Percentiles rank a stretch among this genome's conserved stretches.
Conservation (phyloP, 148 eudicot species). For the Hydrangea macrophylla region DNA sequence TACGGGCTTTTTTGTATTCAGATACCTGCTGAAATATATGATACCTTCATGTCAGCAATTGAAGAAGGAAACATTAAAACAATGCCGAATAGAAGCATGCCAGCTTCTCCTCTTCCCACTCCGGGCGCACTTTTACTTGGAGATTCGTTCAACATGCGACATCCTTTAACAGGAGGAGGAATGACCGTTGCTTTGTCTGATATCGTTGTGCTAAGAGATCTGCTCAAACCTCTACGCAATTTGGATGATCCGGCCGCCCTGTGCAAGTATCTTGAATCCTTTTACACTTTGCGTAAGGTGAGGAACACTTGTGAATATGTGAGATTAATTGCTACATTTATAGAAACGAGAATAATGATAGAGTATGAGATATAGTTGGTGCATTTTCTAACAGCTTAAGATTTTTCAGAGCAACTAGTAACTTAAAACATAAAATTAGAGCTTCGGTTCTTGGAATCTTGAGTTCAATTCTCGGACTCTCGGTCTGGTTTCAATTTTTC, state of each 20-base stretch:
- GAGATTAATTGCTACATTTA: too few species aligned
- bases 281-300: slow-evolving; percentile 17
- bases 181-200: slow-evolving; percentile 13
- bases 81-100: slow-evolving; percentile 16
- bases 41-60: slow-evolving; percentile 4
- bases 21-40: slow-evolving; percentile 7
- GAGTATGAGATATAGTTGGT: background rate
- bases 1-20: background rate
- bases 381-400: too few species aligned
- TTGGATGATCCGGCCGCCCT: slow-evolving; percentile 2
- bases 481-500: too few species aligned
- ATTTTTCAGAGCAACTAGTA: too few species aligned
- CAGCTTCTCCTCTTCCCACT: slow-evolving; percentile 13
- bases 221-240: slow-evolving; percentile 8
- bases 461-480: too few species aligned
- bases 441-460: too few species aligned
- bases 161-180: slow-evolving; percentile 19
- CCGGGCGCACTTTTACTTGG: slow-evolving; percentile 14
- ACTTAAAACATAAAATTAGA: too few species aligned
- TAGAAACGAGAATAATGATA: background rate
- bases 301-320: background rate
- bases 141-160: slow-evolving; percentile 12
- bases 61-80: slow-evolving; percentile 15
- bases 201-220: slow-evolving; percentile 10
- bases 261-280: slow-evolving; percentile 10